Evolutionary conservation across 2,329 filamentous ascomycete species (phyloP).

Genomic region (Cercospora sp.): DNA sequence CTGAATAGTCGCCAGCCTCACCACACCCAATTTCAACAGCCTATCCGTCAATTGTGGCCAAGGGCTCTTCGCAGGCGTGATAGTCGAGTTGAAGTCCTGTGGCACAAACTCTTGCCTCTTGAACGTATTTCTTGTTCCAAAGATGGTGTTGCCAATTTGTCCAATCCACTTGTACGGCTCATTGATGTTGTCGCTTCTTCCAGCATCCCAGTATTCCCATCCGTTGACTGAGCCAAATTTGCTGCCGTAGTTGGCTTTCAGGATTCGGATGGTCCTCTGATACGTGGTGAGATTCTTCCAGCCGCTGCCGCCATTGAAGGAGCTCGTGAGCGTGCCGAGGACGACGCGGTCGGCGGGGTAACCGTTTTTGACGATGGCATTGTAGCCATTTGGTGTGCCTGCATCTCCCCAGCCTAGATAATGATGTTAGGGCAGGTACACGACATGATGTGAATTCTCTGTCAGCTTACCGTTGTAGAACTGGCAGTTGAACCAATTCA

Average conservation of each 20-base stretch:
- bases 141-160: conserved; percentile 20
- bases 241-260: conserved; percentile 26
- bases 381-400: conserved; percentile 28
- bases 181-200: conserved; percentile 18
- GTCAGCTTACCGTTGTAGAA: conserved; percentile 28
- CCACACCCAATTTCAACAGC: conserved; percentile 16
- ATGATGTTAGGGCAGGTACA: neutral
- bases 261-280: conserved; percentile 23
- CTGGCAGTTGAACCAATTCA: conserved; percentile 36
- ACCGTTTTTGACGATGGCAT: conserved; percentile 30
- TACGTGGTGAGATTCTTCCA: conserved; percentile 26
- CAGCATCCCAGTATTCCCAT: conserved; percentile 37
- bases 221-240: conserved; percentile 30
- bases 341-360: conserved; percentile 29
- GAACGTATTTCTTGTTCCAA: conserved; percentile 16
- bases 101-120: conserved; percentile 15
- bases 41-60: conserved; percentile 25
- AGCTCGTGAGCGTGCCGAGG: conserved; percentile 31
- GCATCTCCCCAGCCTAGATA: conserved; percentile 36
- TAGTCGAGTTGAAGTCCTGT: conserved; percentile 13
- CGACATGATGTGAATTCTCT: conserved; percentile 12
- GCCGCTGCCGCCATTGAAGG: conserved; percentile 31
- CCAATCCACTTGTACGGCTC: conserved; percentile 27
- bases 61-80: conserved; percentile 23
- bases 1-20: conserved; percentile 17